Percentiles rank a stretch among this genome's conserved stretches.
Conservation (phyloP, 192 early-diverging fungal species). For the Backusella luteola region DNA sequence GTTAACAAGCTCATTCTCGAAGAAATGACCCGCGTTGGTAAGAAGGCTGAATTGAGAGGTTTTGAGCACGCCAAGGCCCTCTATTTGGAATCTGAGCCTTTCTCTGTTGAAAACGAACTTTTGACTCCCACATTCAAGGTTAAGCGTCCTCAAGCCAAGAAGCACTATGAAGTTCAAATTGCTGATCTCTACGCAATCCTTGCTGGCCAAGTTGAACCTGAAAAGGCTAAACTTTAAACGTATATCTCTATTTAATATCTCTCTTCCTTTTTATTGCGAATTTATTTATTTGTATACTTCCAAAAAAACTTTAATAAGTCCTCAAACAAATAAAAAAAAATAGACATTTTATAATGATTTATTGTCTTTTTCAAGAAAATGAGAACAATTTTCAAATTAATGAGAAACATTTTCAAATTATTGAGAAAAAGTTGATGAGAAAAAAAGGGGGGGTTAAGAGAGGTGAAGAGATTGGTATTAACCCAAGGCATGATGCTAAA, state of each 20-base stretch:
- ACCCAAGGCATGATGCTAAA: too few species aligned
- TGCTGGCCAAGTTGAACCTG: background rate
- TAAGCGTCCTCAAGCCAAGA: constrained; percentile 74
- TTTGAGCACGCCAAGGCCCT: constrained; percentile 74
- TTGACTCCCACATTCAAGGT: constrained; percentile 89
- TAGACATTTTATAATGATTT: background rate
- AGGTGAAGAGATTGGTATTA: too few species aligned
- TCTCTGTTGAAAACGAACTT: constrained; percentile 67
- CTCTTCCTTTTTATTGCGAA: background rate
- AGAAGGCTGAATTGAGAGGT: constrained; percentile 57
- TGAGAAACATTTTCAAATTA: too few species aligned
- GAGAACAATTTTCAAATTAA: too few species aligned
- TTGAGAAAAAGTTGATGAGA: too few species aligned
- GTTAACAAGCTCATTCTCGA: constrained; percentile 49
- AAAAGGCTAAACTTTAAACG: constrained; percentile 9
- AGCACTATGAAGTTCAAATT: constrained; percentile 63
- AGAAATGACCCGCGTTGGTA: constrained; percentile 54
- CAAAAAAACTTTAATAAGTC: background rate
- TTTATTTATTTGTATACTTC: constrained; percentile 3
- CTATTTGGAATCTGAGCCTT: constrained; percentile 60
- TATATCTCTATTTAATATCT: constrained; percentile 3
- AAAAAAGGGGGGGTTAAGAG: too few species aligned
- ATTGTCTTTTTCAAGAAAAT: too few species aligned
- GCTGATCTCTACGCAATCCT: constrained; percentile 60
- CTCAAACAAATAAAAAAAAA: background rate